phyloP scores from a whole-genome alignment of 176 grass and related monocot species.

The Saccharum officinarum region DNA sequence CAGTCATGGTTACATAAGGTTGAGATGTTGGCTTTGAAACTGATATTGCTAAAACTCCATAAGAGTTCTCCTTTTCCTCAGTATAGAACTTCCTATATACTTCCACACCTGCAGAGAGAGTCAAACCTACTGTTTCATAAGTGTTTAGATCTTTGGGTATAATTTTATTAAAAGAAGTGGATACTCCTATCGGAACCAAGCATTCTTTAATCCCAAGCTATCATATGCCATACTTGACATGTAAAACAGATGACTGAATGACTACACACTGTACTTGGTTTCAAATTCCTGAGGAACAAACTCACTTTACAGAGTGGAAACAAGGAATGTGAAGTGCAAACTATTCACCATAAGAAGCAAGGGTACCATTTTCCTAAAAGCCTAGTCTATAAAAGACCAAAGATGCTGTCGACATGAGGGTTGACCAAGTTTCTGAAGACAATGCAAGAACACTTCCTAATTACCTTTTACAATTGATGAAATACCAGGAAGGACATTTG shows the following conservation, averaged over 20 bases:
- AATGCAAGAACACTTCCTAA: background rate
- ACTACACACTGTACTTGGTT: background rate
- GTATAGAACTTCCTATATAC: constrained; percentile 89
- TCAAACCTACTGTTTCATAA: constrained; percentile 1
- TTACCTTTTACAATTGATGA: constrained; percentile 72
- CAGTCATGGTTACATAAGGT: constrained; percentile 63
- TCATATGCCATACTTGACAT: background rate
- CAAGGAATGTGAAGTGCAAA: background rate
- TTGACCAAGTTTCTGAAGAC: background rate
- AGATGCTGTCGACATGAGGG: background rate
- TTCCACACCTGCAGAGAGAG: constrained; percentile 60
- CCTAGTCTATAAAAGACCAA: background rate
- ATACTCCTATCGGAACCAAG: constrained; percentile 1
- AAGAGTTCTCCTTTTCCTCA: constrained; percentile 62
- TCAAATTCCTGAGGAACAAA: background rate
- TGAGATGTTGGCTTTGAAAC: constrained; percentile 62
- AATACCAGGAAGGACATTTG: constrained; percentile 83
- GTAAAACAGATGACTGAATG: background rate
- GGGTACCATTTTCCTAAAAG: constrained; percentile 1
- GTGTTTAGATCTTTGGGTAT: background rate
- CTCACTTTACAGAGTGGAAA: background rate
- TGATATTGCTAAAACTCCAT: constrained; percentile 81
- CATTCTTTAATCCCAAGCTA: background rate
- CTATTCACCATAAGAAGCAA: background rate
- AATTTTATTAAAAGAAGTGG: background rate